A percentile compares a stretch with the other conserved stretches of the same genome.
phyloP scores from a whole-genome alignment of 1,139 yeast species.

The Pichia sp. region DNA sequence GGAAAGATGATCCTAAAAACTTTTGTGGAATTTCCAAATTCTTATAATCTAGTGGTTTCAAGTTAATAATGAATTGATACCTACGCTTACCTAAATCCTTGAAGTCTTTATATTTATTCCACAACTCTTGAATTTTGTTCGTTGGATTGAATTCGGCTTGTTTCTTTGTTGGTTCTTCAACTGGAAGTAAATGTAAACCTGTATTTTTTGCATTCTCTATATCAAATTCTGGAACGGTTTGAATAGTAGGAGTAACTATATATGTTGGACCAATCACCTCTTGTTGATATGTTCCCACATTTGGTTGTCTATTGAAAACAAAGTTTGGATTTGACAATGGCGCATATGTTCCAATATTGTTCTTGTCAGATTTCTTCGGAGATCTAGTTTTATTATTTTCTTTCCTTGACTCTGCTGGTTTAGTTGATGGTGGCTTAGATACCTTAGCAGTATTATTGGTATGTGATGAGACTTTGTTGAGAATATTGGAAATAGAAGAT shows the following conservation, averaged over 20 bases:
- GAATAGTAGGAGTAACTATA: background rate
- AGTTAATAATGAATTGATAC: slow-evolving; percentile 9
- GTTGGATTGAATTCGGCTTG: background rate
- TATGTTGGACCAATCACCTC: slow-evolving; percentile 15
- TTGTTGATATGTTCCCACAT: slow-evolving; percentile 26
- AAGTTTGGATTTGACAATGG: slow-evolving; percentile 13
- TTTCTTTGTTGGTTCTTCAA: background rate
- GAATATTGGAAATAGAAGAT: background rate
- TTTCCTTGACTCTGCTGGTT: background rate
- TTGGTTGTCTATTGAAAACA: slow-evolving; percentile 19
- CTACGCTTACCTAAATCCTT: background rate
- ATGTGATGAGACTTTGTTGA: slow-evolving; percentile 4
- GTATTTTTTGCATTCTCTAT: slow-evolving; percentile 13
- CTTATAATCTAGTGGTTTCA: slow-evolving; percentile 10
- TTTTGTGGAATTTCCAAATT: slow-evolving; percentile 1
- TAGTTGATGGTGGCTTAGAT: no score
- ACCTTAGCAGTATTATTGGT: no score
- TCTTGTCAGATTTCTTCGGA: background rate
- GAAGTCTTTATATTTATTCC: slow-evolving; percentile 9
- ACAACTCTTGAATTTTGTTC: slow-evolving; percentile 1
- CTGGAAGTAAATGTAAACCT: background rate
- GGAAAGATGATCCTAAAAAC: slow-evolving; percentile 5
- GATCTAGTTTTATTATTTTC: slow-evolving; percentile 7
- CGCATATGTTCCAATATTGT: slow-evolving; percentile 14
- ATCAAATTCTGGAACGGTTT: slow-evolving; percentile 5